Base-by-base conservation (phyloP, 805 yeast genomes). In the Groenewaldozyma salmanticensis region DNA sequence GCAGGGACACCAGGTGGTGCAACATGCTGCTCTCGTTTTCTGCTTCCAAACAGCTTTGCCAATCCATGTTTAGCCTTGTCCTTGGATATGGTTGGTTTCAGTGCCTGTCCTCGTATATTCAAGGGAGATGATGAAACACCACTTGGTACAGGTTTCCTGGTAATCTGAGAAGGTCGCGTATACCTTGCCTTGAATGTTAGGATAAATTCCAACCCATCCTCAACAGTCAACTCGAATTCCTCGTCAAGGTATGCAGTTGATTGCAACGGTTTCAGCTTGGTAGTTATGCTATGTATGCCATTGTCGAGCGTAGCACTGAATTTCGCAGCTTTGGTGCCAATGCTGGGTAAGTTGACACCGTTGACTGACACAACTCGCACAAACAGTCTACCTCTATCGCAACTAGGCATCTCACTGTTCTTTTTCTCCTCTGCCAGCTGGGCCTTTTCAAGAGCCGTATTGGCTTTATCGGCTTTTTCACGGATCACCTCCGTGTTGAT, bases 211-310 rank as follows among this genome's bases (percentile, higher is more conserved):
- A 81, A 66, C 2, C 70, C 63, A 15, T 71, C 75, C 16, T 72
- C 76, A 20, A 81, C 81, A 3, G 79, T 67, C 48, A 81, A 64
- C 58, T 86, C 96, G 57, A 85, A 85, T 54, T 88, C 96, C 53
- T 82, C 85, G 37, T 73, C 74, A 36, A 84, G 60, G 16, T 59
- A 44, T 4, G 65, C 54, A 15, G 45, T 44, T 27, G 54, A 52
- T 2, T 52, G 51, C 4, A 71, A 38, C 0, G 54, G 47, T 33
- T 56, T 50, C 58, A 67, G 67, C 11, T 77, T 73, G 0, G 94
- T 85, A 35, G 76, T 73, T 38, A 83, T 71, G 42, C 84, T 73
- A 54, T 85, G 92, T 24, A 78, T 75, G 3, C 94, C 92, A 55
- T 85, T 85, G 56, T 85, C 95, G 44, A 79, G 62, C 15, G 63